These are phyloP conservation scores for Cryptococcus sp. DNA, from an alignment of 1,284 basidiomycete species.

Conservation along the genomic window DNA sequence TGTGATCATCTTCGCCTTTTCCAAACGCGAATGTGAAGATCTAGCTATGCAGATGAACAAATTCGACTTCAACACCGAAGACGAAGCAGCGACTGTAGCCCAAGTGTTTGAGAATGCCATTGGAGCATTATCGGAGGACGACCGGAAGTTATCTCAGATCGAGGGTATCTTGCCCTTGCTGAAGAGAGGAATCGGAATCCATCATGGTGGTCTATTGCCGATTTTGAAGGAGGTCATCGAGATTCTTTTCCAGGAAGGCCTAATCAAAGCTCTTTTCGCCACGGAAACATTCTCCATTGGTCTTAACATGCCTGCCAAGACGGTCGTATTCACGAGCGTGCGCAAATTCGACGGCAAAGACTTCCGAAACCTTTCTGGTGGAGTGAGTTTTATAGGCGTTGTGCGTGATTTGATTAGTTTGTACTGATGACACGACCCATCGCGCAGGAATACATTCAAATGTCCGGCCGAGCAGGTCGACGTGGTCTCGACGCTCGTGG, in stretches of 20 bases:
- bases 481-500: constrained; percentile 98
- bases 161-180: constrained; percentile 88
- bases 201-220: constrained; percentile 95
- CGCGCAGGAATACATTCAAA: constrained; percentile 94
- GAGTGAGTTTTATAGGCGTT: constrained; percentile 32
- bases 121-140: constrained; percentile 81
- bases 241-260: constrained; percentile 98
- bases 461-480: constrained; percentile 97
- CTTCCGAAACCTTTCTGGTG: constrained; percentile 78
- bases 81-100: constrained; percentile 85
- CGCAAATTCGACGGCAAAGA: constrained; percentile 96
- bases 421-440: constrained; percentile 27
- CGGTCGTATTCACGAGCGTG: constrained; percentile 90
- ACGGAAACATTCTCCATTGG: constrained; percentile 99
- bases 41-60: constrained; percentile 91
- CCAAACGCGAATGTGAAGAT: constrained; percentile 95
- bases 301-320: constrained; percentile 99
- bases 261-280: constrained; percentile 97
- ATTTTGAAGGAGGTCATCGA: constrained; percentile 99
- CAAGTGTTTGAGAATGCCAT: constrained; percentile 96
- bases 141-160: constrained; percentile 91
- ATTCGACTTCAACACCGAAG: constrained; percentile 91
- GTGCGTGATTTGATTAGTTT: neutral
- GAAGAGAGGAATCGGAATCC: constrained; percentile 95
- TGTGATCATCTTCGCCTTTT: constrained; percentile 98